A percentile compares a stretch with the other conserved stretches of the same genome.
Evolutionary conservation across 805 yeast genomes (phyloP).

Genomic region (Wickerhamomyces strasburgensis): DNA sequence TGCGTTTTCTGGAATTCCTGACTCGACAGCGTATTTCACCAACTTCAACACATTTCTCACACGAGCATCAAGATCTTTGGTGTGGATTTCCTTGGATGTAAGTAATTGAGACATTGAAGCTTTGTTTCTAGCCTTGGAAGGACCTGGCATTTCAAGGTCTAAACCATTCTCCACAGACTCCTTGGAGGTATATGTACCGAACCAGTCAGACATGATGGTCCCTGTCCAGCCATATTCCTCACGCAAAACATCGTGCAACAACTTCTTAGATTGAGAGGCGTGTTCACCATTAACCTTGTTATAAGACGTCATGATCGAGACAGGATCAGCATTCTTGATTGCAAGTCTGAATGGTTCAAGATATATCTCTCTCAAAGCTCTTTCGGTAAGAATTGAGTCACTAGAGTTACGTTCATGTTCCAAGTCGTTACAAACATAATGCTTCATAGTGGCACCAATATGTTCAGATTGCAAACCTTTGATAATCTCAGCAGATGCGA

Average conservation of each 20-base stretch:
- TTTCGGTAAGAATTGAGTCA: conserved; percentile 45
- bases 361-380: conserved; percentile 64
- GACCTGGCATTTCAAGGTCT: conserved; percentile 68
- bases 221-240: conserved; percentile 58
- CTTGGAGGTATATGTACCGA: conserved; percentile 46
- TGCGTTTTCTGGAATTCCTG: conserved; percentile 31
- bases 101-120: conserved; percentile 39
- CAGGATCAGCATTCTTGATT: conserved; percentile 45
- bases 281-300: conserved; percentile 60
- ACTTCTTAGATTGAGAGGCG: conserved; percentile 40
- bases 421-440: conserved; percentile 58
- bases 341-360: conserved; percentile 61
- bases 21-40: conserved; percentile 38
- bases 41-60: conserved; percentile 45
- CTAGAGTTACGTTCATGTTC: conserved; percentile 49
- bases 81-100: conserved; percentile 34
- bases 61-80: conserved; percentile 41
- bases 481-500: conserved; percentile 42
- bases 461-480: conserved; percentile 50
- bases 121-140: conserved; percentile 39
- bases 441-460: conserved; percentile 55
- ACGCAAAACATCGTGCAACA: conserved; percentile 44
- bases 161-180: conserved; percentile 50
- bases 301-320: conserved; percentile 56
- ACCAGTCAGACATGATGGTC: conserved; percentile 60